Percentiles rank a stretch among this genome's conserved stretches.
Evolutionary conservation across 305 asterid species (phyloP).

Genomic region (Fraxinus dipetala): DNA sequence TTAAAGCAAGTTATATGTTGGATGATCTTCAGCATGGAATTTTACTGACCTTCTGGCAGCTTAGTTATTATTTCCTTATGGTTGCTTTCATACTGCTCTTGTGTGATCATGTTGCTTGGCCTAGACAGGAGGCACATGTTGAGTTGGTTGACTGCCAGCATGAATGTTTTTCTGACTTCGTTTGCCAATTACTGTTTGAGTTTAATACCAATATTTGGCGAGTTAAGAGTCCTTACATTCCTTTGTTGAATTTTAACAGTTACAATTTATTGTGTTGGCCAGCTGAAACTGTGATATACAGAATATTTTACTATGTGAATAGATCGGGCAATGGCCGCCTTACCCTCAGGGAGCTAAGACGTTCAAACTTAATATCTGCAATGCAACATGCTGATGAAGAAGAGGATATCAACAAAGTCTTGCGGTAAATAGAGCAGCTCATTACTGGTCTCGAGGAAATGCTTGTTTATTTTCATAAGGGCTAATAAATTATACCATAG

Average conservation of each 20-base stretch:
- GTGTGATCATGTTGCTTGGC: slow-evolving; percentile 15
- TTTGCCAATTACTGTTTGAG: slow-evolving; percentile 18
- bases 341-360: slow-evolving; percentile 90
- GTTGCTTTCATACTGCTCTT: slow-evolving; percentile 10
- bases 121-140: slow-evolving; percentile 17
- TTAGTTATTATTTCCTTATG: slow-evolving; percentile 5
- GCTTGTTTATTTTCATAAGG: slow-evolving; percentile 12
- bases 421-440: slow-evolving; percentile 52
- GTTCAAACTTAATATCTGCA: slow-evolving; percentile 63
- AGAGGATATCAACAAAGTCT: slow-evolving; percentile 96
- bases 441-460: slow-evolving; percentile 5
- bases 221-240: slow-evolving; percentile 1
- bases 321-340: slow-evolving; percentile 86
- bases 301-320: slow-evolving; percentile 97
- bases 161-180: slow-evolving; percentile 9
- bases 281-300: slow-evolving; percentile 97
- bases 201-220: background rate
- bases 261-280: slow-evolving; percentile 32
- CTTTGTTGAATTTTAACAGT: slow-evolving; percentile 27
- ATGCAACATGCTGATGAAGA: slow-evolving; percentile 72
- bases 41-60: slow-evolving; percentile 4
- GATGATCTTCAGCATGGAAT: slow-evolving; percentile 10
- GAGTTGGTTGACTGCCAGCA: slow-evolving; percentile 9
- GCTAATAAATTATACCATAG: slow-evolving; percentile 4
- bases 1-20: background rate